Evolutionary conservation across 192 early-diverging fungal genomes (phyloP).

Genomic region (Backusella westeae): DNA sequence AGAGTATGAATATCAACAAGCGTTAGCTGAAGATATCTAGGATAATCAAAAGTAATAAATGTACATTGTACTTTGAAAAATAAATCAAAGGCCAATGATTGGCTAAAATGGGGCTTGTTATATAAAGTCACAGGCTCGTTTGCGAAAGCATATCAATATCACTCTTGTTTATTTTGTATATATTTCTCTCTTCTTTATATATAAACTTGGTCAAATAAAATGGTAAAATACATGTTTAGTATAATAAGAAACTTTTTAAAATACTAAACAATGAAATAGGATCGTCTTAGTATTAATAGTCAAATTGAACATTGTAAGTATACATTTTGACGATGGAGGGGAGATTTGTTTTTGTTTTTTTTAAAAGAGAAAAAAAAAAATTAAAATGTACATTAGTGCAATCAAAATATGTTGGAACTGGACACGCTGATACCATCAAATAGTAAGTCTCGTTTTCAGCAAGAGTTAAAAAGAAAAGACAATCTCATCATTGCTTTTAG

Average conservation of each 20-base stretch:
- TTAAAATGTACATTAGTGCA: constrained; percentile 49
- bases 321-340: no score
- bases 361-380: not conserved
- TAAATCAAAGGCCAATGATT: not conserved
- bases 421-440: constrained; percentile 89
- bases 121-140: no score
- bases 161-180: no score
- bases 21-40: not conserved
- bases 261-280: constrained; percentile 32
- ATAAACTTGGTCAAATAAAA: not conserved
- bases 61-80: no score
- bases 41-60: no score
- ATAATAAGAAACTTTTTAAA: not conserved
- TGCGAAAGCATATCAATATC: no score
- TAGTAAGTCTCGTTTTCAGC: constrained; percentile 51
- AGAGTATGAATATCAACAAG: not conserved
- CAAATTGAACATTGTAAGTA: constrained; percentile 76
- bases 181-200: no score
- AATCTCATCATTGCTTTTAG: constrained; percentile 40
- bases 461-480: not conserved
- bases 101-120: not conserved
- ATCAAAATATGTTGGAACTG: constrained; percentile 87
- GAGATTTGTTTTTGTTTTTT: not conserved
- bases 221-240: not conserved
- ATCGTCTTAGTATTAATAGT: constrained; percentile 72